Percentiles rank a stretch among this genome's conserved stretches.
phyloP scores from a whole-genome alignment of 140 eudicot genomes.

The Ambrosia hybrid region DNA sequence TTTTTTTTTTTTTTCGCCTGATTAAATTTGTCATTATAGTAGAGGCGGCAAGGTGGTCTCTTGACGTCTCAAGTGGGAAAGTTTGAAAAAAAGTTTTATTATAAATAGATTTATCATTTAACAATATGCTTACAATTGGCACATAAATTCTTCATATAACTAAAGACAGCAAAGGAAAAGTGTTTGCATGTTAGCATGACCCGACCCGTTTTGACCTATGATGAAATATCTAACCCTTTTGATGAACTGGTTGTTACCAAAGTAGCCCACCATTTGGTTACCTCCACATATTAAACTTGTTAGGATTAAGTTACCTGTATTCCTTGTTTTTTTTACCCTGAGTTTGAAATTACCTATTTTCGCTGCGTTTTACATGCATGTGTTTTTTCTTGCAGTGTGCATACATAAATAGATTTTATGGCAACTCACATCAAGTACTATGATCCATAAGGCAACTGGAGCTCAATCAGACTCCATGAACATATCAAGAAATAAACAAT shows the following conservation, averaged over 20 bases:
- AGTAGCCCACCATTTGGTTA: no score
- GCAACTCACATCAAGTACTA: not conserved
- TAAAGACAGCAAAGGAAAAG: no score
- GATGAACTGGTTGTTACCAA: no score
- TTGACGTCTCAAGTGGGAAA: not conserved
- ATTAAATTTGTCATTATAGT: not conserved
- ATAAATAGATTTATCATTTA: no score
- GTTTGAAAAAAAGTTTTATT: not conserved
- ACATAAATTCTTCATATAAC: not conserved
- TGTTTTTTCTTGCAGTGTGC: not conserved
- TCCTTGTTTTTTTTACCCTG: not conserved
- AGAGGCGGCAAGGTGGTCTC: not conserved
- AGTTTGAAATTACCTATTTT: not conserved
- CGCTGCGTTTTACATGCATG: not conserved
- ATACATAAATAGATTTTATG: constrained; percentile 3
- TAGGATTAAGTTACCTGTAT: no score
- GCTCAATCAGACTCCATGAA: not conserved
- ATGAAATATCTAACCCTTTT: no score
- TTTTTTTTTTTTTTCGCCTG: not conserved
- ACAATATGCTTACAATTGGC: not conserved
- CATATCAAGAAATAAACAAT: not conserved
- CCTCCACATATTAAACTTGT: no score
- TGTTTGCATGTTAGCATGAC: no score
- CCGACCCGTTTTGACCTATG: no score
- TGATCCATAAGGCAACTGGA: constrained; percentile 3